phyloP scores from a whole-genome alignment of 345 rosid species.

The Citrus trifoliata region DNA sequence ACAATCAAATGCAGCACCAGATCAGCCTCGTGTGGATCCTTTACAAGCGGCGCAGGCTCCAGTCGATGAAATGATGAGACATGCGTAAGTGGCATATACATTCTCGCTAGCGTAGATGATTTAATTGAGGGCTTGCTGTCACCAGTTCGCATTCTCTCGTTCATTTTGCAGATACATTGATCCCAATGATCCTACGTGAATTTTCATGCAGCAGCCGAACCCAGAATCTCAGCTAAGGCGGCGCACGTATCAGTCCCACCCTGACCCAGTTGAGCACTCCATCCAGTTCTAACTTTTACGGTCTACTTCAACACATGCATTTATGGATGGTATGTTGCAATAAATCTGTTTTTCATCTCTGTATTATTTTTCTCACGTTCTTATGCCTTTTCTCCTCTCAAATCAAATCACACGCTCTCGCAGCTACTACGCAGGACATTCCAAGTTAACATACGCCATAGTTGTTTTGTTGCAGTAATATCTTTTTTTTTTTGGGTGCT shows the following conservation, averaged over 20 bases:
- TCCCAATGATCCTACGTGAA: constrained; percentile 88
- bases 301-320: background rate
- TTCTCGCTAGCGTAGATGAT: background rate
- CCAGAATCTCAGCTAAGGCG: constrained; percentile 75
- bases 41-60: constrained; percentile 85
- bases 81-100: constrained; percentile 62
- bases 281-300: constrained; percentile 12
- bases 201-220: constrained; percentile 80
- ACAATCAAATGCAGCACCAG: constrained; percentile 40
- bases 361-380: background rate
- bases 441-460: no score
- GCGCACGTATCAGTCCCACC: constrained; percentile 61
- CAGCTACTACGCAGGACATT: no score
- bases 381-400: no score
- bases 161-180: constrained; percentile 74
- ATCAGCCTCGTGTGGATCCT: constrained; percentile 56
- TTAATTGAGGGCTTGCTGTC: background rate
- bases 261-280: constrained; percentile 37
- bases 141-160: background rate
- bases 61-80: constrained; percentile 96
- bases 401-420: no score
- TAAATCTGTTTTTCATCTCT: background rate
- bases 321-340: background rate
- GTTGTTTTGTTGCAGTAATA: no score
- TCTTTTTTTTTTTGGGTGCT: no score